Evolutionary conservation across 768 basidiomycete genomes (phyloP).

Genomic region (Tephrocybe rancida): DNA sequence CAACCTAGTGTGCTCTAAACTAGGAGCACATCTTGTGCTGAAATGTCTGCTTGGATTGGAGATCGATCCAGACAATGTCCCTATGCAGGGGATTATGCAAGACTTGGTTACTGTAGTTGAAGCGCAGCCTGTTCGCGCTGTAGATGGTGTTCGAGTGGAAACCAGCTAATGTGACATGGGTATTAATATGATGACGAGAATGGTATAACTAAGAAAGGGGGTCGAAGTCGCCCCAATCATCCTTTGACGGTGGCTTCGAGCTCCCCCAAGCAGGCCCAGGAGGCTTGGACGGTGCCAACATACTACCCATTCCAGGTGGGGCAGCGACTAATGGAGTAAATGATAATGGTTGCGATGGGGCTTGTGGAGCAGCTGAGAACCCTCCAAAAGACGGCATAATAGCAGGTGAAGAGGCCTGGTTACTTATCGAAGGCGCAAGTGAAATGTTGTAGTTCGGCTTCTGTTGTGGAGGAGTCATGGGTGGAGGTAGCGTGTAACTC

Average conservation of each 20-base stretch:
- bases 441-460: conserved; percentile 33
- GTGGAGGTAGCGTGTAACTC: conserved; percentile 1
- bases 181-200: conserved; percentile 12
- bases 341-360: conserved; percentile 3
- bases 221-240: conserved; percentile 85
- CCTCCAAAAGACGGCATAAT: conserved; percentile 5
- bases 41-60: conserved; percentile 55
- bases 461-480: conserved; percentile 6
- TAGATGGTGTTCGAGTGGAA: conserved; percentile 52
- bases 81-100: conserved; percentile 27
- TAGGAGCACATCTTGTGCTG: conserved; percentile 72
- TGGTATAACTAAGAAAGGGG: conserved; percentile 52
- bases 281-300: conserved; percentile 68
- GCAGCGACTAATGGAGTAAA: conserved; percentile 21
- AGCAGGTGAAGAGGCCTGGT: conserved; percentile 12
- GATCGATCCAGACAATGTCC: conserved; percentile 39
- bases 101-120: conserved; percentile 56
- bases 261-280: conserved; percentile 48
- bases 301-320: conserved; percentile 40
- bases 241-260: conserved; percentile 54
- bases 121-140: conserved; percentile 47
- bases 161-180: conserved; percentile 9
- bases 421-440: conserved; percentile 15
- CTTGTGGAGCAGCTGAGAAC: conserved; percentile 4
- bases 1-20: conserved; percentile 74